phyloP scores from a whole-genome alignment of 768 basidiomycete species.

The Lactifluus hygrophoroides region DNA sequence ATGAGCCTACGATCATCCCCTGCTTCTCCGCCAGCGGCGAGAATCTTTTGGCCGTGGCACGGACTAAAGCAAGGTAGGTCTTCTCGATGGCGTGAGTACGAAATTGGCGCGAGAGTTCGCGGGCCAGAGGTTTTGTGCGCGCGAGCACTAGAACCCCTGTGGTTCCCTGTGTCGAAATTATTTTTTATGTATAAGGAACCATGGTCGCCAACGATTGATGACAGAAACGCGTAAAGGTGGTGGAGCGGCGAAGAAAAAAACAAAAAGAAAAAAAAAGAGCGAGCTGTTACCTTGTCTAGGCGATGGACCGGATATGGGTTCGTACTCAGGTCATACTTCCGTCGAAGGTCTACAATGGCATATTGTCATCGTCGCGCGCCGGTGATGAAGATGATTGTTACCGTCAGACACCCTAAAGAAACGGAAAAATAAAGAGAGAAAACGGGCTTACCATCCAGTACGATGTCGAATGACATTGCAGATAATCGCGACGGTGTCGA shows the following conservation, averaged over 20 bases:
- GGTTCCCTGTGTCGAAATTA: conserved; percentile 16
- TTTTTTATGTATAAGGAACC: no score
- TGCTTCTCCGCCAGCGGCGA: background rate
- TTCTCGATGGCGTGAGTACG: conserved; percentile 11
- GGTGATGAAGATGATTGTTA: no score
- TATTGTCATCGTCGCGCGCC: no score
- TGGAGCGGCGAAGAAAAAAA: no score
- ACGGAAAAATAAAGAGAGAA: no score
- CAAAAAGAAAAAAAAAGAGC: no score
- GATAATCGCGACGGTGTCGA: no score
- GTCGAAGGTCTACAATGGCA: no score
- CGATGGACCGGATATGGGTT: conserved; percentile 20
- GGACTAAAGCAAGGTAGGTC: conserved; percentile 17
- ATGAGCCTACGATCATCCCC: conserved; percentile 5
- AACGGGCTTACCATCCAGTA: no score
- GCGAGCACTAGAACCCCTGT: conserved; percentile 19
- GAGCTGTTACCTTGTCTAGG: conserved; percentile 22
- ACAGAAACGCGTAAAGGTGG: no score
- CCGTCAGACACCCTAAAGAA: no score
- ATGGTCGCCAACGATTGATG: background rate
- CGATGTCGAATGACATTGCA: no score
- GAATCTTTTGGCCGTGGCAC: background rate
- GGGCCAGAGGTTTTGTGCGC: conserved; percentile 8
- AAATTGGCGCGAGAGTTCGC: conserved; percentile 18
- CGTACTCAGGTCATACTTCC: background rate